These are phyloP conservation scores for Cutaneotrichosporon cyanovorans DNA, from an alignment of 1,284 basidiomycete species.

Conservation along the genomic window DNA sequence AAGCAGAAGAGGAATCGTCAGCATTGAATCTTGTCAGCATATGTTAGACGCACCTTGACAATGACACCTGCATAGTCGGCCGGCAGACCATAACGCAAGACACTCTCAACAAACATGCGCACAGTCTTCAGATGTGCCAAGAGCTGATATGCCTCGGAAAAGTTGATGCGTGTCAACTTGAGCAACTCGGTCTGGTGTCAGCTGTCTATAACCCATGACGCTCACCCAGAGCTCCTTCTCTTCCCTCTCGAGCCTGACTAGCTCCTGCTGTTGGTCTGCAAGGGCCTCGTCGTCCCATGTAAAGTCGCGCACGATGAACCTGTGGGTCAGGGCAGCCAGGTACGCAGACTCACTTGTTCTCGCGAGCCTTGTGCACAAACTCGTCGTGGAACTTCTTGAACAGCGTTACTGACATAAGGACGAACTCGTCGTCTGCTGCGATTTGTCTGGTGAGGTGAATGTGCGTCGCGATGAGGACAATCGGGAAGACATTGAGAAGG, in stretches of 20 bases:
- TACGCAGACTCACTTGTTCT: constrained; percentile 65
- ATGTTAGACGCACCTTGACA: constrained; percentile 57
- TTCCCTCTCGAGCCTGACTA: constrained; percentile 68
- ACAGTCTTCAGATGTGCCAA: constrained; percentile 89
- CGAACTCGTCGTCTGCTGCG: constrained; percentile 79
- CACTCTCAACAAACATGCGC: constrained; percentile 88
- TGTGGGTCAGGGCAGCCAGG: constrained; percentile 15
- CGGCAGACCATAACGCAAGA: constrained; percentile 89
- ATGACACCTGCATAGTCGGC: constrained; percentile 79
- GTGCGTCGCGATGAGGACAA: not conserved
- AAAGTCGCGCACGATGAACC: constrained; percentile 91
- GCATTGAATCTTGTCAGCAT: not conserved
- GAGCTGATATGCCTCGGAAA: constrained; percentile 92
- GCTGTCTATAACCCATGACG: not conserved
- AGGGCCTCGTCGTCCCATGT: constrained; percentile 79
- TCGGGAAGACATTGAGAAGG: too few relatives aligned
- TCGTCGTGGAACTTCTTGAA: constrained; percentile 90
- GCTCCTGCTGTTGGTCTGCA: constrained; percentile 73
- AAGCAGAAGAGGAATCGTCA: not conserved
- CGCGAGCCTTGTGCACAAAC: constrained; percentile 87
- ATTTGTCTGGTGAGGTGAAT: constrained; percentile 49
- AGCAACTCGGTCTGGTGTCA: constrained; percentile 74
- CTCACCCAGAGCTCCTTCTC: constrained; percentile 97
- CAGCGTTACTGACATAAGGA: constrained; percentile 77
- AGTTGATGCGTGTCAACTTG: constrained; percentile 87